Base-by-base conservation (phyloP, 306 rosid genomes). In the Prosopis cineraria region DNA sequence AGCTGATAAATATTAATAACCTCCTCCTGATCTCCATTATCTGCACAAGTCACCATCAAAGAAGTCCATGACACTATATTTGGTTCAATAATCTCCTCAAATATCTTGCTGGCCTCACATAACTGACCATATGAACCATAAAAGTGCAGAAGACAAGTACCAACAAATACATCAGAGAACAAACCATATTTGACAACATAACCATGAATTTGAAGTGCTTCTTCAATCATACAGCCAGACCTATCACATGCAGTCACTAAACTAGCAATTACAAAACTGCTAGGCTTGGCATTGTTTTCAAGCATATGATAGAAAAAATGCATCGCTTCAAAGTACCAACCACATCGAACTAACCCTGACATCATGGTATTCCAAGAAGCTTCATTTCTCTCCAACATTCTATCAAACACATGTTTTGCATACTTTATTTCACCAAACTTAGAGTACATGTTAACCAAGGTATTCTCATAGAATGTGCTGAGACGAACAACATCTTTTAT, bases 21-120 rank as follows among this genome's bases (percentile, higher is more conserved):
- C 67, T 89, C 89, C 69, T 72, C 81, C 43, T 78, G 47, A 60
- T 85, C 82, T 78, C 92, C 93, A 70, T 56, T 79, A 72, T 80
- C 85, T 0, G 92, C 87, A 80, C 80, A 89, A 37, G 87, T 86
- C 75, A 92, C 96, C 89, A 95, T 91, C 87, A 95, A 86, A 48
- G 98, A 86, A 77, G 98, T 95, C 98, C 98, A 95, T 75, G 98
- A 88, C 24, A 95, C 98, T 17, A 91, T 87, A 80, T 92, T 92
- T 64, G 89, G 89, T 30, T 85, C 91, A n/a, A 87, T 91, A 83
- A 95, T 89, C 82, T 89, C 92, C 73, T 89, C 87, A 79, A 95
- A 92, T 43, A 89, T 31, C 78, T 77, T 88, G 20, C 69, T 79
- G 44, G 91, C 87, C 75, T 82, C 81, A 72, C 66, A 85, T 79